Evolutionary conservation across 768 basidiomycete species (phyloP), one percentile per base, ranked within the genome.

Genomic region (Leucosporidium creatinivorum): DNA sequence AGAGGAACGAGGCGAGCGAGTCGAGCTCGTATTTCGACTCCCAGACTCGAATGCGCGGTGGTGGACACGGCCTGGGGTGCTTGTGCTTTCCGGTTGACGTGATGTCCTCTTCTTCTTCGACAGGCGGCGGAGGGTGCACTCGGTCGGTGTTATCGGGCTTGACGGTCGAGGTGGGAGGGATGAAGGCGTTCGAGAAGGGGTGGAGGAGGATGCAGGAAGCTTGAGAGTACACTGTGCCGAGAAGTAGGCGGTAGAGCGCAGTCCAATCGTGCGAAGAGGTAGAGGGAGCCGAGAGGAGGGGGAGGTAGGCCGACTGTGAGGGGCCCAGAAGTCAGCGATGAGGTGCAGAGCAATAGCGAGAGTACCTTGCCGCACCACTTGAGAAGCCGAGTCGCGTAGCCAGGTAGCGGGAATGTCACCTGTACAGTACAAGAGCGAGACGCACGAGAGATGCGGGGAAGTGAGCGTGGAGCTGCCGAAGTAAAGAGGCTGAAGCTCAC

Each of bases 101-200:
- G 12, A 6, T 12, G 6, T 52, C 26, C 21, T 26, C 51, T 28
- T n/a, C n/a, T 1, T 4, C 25, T 6, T 28, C 18, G n/a, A 18
- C 7, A 5, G 52, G n/a, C 4, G 2, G 25, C 3, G 25, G 52
- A 54, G 52, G 52, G 52, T 54, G 52, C 15, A 54, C 52, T n/a
- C 15, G 15, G 13, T 54, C 52, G 3, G 23, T 12, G 18, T 54
- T 54, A 26, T 54, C 52, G 52, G 25, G 26, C 23, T 54, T 12
- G 52, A 54, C 52, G 15, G 52, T 25, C 17, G 52, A 54, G 8
- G 52, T 25, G 23, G 52, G 52, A 25, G 52, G 52, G 26, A 54
- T 54, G 52, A 54, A 54, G n/a, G 52, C 52, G 52, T 54, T 54
- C 26, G 52, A 54, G 25, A 26, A 54, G 25, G 52, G 52, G 26